phyloP scores from a whole-genome alignment of 305 asterid genomes.

The Fraxinus platypoda region DNA sequence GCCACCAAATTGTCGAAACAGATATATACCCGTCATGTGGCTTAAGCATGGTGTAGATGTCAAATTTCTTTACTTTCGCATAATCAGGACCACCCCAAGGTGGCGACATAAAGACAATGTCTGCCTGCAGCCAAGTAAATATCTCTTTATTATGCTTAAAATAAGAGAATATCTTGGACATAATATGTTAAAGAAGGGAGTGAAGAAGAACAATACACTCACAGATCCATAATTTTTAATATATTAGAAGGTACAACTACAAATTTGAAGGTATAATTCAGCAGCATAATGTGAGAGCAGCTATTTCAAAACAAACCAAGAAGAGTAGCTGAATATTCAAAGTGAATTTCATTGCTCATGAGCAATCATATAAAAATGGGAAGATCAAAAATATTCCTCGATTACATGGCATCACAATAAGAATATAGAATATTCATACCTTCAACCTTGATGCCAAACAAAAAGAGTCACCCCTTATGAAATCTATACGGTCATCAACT shows the following conservation, averaged over 20 bases:
- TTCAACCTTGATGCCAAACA: constrained; percentile 64
- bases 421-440: constrained; percentile 40
- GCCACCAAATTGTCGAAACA: not conserved
- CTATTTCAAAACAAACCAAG: not conserved
- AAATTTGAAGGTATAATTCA: not conserved
- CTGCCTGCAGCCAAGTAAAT: constrained; percentile 51
- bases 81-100: constrained; percentile 99
- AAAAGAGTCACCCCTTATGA: constrained; percentile 69
- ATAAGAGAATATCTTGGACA: not conserved
- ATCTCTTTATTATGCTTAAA: not conserved
- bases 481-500: constrained; percentile 69
- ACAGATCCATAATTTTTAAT: not conserved
- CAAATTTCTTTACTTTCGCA: constrained; percentile 62
- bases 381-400: not conserved
- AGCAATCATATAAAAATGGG: constrained; percentile 1
- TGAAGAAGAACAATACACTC: not conserved
- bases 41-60: constrained; percentile 73
- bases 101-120: constrained; percentile 81
- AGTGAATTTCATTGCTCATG: constrained; percentile 1
- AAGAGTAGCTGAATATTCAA: not conserved
- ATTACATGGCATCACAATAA: not conserved
- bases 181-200: not conserved
- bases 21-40: constrained; percentile 71
- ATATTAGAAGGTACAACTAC: not conserved
- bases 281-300: not conserved